phyloP scores from a whole-genome alignment of 208 protist genomes.

The Herpetomonas samuelpessoai region DNA sequence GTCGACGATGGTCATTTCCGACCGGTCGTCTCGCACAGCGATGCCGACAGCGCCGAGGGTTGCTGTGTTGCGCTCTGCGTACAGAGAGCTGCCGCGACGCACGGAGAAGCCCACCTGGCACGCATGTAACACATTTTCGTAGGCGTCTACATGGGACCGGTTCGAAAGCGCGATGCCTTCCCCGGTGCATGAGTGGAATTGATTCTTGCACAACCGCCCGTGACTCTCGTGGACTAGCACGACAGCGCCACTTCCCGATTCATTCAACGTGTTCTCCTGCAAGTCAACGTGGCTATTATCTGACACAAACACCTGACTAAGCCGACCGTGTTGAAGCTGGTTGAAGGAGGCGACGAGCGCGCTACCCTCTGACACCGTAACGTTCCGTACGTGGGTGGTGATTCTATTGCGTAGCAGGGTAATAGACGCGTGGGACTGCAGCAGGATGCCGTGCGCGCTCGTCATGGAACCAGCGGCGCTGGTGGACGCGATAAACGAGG shows the following conservation, averaged over 20 bases:
- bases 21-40: constrained; percentile 18
- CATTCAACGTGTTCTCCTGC: constrained; percentile 9
- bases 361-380: constrained; percentile 16
- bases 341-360: constrained; percentile 16
- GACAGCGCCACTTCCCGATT: not conserved
- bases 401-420: not conserved
- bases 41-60: constrained; percentile 20
- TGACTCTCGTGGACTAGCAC: not conserved
- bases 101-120: constrained; percentile 25
- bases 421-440: not conserved
- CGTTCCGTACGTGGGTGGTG: not conserved
- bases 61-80: constrained; percentile 21
- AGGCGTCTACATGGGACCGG: constrained; percentile 11
- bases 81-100: constrained; percentile 13
- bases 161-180: constrained; percentile 22
- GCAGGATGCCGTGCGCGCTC: not conserved
- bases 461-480: not conserved
- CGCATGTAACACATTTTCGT: constrained; percentile 23
- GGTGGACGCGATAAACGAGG: not conserved
- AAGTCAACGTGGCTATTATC: constrained; percentile 16
- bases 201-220: not conserved
- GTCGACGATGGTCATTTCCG: constrained; percentile 10
- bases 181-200: not conserved
- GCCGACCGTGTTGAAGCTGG: constrained; percentile 15
- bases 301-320: constrained; percentile 18